Base-by-base conservation (phyloP, 345 rosid genomes). In the Stellera chamaejasme region DNA sequence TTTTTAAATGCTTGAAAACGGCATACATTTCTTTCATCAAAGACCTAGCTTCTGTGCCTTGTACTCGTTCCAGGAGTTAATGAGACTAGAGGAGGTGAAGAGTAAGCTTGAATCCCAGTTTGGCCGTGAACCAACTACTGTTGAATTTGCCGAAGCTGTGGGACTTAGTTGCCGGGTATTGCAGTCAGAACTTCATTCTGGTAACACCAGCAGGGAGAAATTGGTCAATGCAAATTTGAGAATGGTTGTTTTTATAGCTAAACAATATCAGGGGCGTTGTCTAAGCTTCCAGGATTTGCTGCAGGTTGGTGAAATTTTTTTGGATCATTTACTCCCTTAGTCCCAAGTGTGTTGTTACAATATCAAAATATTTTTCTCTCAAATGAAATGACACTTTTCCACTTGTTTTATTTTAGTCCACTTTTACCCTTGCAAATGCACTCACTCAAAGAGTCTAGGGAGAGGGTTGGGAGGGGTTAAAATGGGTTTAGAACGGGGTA, bases 181-280 rank as follows among this genome's bases (percentile, higher is more conserved):
- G 77, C 80, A 76, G 72, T 74, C 78, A 59, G 80, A 80, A 62
- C 76, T 91, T 75, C 83, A 69, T 47, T 70, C 68, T 23, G 87
- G 96, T 26, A 64, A 75, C 60, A 73, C 77, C 54, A 78, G 95
- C 69, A 61, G 87, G 32, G 90, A 83, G 45, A 85, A 79, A 69
- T 70, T 92, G 69, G 79, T 88, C 47, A 56, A 66, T 65, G 86
- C 92, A 11, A 92, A 92, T 69, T 60, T 88, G 51, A 86, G 96
- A 48, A 62, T 88, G 73, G 98, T 88, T 19, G 95, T 88, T 73
- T 87, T 88, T 66, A 67, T 92, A 3, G 96, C 96, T 53, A 88
- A 88, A 72, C 85, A 70, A 36, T 85, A 82, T 74, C 88, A 73
- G 69, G 79, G 84, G 39, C 88, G 88, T 47, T 95, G 98, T 70